phyloP scores from a whole-genome alignment of 441 rosid species.

The Syzygium malaccense region DNA sequence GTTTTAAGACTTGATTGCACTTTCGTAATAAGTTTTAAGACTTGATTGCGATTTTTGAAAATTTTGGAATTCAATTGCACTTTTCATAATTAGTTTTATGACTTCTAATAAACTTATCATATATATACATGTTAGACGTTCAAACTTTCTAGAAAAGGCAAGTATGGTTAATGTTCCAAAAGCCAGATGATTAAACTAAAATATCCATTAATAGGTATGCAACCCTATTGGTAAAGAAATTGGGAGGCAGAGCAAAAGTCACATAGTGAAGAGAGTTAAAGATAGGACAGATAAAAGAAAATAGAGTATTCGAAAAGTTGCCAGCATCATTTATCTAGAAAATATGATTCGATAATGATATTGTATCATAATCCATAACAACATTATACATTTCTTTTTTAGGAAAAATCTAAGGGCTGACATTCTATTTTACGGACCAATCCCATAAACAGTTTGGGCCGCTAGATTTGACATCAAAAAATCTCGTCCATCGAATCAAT shows the following conservation, averaged over 20 bases:
- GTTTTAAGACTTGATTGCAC: too few species aligned
- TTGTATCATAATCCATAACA: neutral
- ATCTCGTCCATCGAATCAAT: rapidly evolving
- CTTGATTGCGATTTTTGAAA: too few species aligned
- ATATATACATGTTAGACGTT: too few species aligned
- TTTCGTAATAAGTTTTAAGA: too few species aligned
- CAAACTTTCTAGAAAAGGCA: neutral
- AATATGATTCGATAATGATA: neutral
- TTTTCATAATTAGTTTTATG: too few species aligned
- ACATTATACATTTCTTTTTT: neutral
- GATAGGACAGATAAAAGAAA: too few species aligned
- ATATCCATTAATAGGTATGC: too few species aligned
- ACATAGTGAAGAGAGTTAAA: too few species aligned
- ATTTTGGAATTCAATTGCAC: too few species aligned
- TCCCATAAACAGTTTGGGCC: neutral
- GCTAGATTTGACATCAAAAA: neutral
- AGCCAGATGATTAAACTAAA: neutral
- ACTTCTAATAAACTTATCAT: too few species aligned
- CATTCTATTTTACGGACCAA: neutral
- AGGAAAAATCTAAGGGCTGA: neutral
- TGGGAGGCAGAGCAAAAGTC: too few species aligned
- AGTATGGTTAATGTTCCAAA: neutral
- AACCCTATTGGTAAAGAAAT: too few species aligned
- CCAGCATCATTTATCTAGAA: neutral
- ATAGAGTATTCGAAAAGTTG: neutral